Evolutionary conservation across 306 rosid species (phyloP), one percentile per base, ranked within the genome.

Genomic region (Pueraria montana): DNA sequence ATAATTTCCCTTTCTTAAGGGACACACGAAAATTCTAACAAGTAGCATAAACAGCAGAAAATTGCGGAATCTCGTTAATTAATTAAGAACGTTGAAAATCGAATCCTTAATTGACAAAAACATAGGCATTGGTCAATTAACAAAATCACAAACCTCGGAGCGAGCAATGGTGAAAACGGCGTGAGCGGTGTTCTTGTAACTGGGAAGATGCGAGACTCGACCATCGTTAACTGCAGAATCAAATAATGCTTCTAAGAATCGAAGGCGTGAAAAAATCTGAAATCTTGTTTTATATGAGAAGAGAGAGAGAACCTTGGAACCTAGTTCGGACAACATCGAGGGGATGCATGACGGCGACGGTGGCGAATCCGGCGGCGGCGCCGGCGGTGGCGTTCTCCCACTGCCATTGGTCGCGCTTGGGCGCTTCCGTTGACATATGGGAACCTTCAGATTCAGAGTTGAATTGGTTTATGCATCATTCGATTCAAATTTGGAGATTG

Each of bases 291-390:
- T 40, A 34, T 16, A 56, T 5, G 64, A 23, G 72, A 46, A 34
- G 23, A 17, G 59, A 21, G 59, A 38, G 32, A 46, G 12, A 61
- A 92, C 98, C 98, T 91, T 96, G 98, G 85, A 96, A 96, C 63
- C 98, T 90, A 64, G 99, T 94, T 68, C 98, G 94, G 74, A 96
- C 97, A 42, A 96, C 95, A 82, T 96, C 99, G 24, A 96, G 96
- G 38, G 99, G 99, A 32, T 96, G 99, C 96, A 89, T 82, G 5
- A 84, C 85, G 4, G 93, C 94, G 14, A 95, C 98, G 16, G 99
- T 92, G 82, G 92, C 89, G 78, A 95, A 93, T 2, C 99, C 99
- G 1, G 99, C 99, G 16, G 84, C 38, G 78, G 97, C 92, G 23
- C 99, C 98, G 20, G 98, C 93, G 2, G 88, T 78, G 85, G 93